These are phyloP conservation scores for Cornus florida DNA, from an alignment of 148 eudicot genomes.

Conservation along the genomic window DNA sequence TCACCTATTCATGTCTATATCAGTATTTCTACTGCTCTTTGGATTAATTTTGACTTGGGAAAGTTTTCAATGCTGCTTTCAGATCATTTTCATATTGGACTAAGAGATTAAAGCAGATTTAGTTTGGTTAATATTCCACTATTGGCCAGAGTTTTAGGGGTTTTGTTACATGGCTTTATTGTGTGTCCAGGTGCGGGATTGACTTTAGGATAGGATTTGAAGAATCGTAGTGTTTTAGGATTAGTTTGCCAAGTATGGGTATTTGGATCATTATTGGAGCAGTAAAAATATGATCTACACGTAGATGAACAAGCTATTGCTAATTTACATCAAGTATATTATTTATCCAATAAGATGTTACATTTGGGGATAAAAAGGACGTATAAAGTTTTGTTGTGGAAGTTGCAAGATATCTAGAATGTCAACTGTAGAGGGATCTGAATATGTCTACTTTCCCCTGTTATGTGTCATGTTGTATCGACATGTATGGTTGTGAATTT, in stretches of 20 bases:
- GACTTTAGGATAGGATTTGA: background rate
- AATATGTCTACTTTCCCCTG: background rate
- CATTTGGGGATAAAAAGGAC: no score
- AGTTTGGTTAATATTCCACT: background rate
- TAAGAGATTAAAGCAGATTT: background rate
- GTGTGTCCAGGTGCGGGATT: background rate
- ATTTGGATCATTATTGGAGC: background rate
- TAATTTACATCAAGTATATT: no score
- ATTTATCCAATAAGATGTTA: no score
- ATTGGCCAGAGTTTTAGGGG: background rate
- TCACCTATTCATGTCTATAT: background rate
- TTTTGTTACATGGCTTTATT: background rate
- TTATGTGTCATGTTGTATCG: background rate
- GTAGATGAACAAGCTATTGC: background rate
- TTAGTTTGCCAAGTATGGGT: background rate
- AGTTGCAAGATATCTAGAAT: background rate
- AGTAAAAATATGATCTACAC: background rate
- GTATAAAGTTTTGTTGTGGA: background rate
- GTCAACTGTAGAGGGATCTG: background rate
- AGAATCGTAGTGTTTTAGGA: no score
- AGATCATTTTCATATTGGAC: background rate
- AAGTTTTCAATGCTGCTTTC: background rate
- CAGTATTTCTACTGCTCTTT: background rate
- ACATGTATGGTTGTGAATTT: background rate
- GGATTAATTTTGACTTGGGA: background rate